Base-by-base conservation (phyloP, 495 filamentous ascomycete genomes). In the Aspergillus kassunensis region DNA sequence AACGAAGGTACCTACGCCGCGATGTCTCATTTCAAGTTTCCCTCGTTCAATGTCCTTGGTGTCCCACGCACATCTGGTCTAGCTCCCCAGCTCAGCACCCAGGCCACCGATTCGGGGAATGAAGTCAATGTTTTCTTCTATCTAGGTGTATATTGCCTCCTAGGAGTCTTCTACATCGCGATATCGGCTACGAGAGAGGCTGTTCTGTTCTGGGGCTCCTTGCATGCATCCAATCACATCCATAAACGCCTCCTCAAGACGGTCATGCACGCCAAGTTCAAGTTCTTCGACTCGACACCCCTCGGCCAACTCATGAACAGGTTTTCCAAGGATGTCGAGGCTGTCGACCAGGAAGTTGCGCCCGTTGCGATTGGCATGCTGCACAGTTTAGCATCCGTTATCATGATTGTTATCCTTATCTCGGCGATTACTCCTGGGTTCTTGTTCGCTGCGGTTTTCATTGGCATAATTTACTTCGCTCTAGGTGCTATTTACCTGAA, bases 231-330 rank as follows among this genome's bases (percentile, higher is more conserved):
- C 8, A 86, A 82, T 75, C 84, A 81, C 59, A 82, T 99, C 11
- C 95, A 99, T 64, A 75, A 82, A 49, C 78, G 81, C 21, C 79
- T 99, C 39, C 84, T 97, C 67, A 76, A 81, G 20, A 73, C 88
- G 4, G 80, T 99, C 23, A 86, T 89, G 49, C 84, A 91, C 44
- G 95, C 95, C 13, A 90, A 89, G 61, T 95, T 97, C 73, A 88
- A 88, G 56, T 99, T 99, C 75, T 99, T 99, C 64, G 95, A 99
- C 65, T 89, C 90, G 2, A 99, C 95, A 2, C 95, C 95, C 6
- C 80, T 97, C 0, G 95, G 95, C 11, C 93, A 97, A 67, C 78
- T 99, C 56, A 97, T 97, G 88, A 99, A 99, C 67, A 80, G 95
- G 31, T 99, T 99, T 69, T 97, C 92, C 55, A 97, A 97, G 67